These are phyloP conservation scores for Podaxis sp. DNA, from an alignment of 768 basidiomycete genomes.

Conservation along the genomic window DNA sequence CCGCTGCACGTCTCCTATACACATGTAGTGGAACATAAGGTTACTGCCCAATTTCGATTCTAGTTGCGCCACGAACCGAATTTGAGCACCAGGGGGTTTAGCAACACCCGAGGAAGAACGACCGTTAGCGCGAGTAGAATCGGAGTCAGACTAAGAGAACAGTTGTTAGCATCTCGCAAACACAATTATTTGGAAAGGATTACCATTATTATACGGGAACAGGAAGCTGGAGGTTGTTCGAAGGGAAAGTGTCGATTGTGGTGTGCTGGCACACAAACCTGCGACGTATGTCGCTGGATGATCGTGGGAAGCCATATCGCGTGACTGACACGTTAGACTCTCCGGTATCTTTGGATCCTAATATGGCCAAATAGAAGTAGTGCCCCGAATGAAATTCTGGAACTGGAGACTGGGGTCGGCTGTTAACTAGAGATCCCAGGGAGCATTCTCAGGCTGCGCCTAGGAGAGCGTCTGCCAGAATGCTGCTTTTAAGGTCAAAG, in stretches of 20 bases:
- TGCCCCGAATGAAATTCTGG: neutral
- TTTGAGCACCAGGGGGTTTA: conserved; percentile 77
- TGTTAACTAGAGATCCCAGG: too few relatives aligned
- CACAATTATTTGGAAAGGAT: conserved; percentile 14
- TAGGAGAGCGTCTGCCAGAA: too few relatives aligned
- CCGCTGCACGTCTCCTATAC: conserved; percentile 70
- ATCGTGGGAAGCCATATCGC: conserved; percentile 27
- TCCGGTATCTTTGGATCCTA: neutral
- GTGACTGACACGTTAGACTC: conserved; percentile 32
- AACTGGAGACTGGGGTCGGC: neutral
- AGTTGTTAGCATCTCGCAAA: neutral
- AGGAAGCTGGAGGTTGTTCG: conserved; percentile 19
- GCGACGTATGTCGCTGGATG: conserved; percentile 18
- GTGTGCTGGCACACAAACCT: conserved; percentile 30
- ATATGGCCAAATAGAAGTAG: neutral
- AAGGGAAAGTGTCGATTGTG: conserved; percentile 18
- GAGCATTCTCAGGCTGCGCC: too few relatives aligned
- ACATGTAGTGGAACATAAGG: neutral
- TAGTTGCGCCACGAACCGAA: conserved; percentile 55
- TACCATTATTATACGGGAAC: conserved; percentile 35
- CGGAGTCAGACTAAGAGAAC: conserved; percentile 71
- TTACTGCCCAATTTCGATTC: neutral
- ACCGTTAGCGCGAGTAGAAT: conserved; percentile 50
- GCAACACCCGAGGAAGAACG: conserved; percentile 49
- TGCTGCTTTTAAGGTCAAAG: too few relatives aligned